Base-by-base conservation (phyloP, 257 asterid species). In the Linaria vulgaris region DNA sequence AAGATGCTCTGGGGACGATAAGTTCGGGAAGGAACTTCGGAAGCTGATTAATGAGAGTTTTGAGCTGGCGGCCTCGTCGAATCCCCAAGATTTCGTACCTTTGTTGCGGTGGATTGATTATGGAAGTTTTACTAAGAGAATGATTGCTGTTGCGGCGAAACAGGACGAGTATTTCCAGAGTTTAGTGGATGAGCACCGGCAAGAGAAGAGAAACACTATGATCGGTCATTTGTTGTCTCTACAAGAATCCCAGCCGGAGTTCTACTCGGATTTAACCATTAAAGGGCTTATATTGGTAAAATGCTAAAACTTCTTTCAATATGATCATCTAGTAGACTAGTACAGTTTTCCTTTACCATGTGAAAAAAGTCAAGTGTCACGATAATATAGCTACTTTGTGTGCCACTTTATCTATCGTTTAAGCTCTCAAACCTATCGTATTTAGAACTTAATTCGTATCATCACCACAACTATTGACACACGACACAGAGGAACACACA, bases 41-140 rank as follows among this genome's bases (percentile, higher is more conserved):
- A 54, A 55, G 43, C 43, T 73, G 19, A 64, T 74, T 2, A 67
- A 25, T 31, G 41, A 71, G 50, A 53, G 58, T 19, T 56, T 78
- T 21, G 71, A 54, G 49, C 11, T 22, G 1, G 76, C 67, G 0
- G 46, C 51, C 16, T 56, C 61, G 0, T 55, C 78, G 6, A 60
- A 68, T 63, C 77, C 80, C 6, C 69, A 76, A 54, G 80, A 76
- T 58, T 76, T 67, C 46, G 45, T 76, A 58, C 72, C 77, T 9
- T 67, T 76, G 17, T 59, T 76, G 23, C 60, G 50, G 31, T 75
- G 74, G 84, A 45, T 79, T 39, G 80, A 79, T 61, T 72, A 34
- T 12, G 67, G 76, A 13, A 78, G 80, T 8, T 53, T 41, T 6
- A 8, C n/a, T 9, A 74, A 64, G 53, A 64, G 41, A 30, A 21